Percentiles rank a stretch among this genome's conserved stretches.
These are phyloP conservation scores for Fusarium citri DNA, from an alignment of 2,329 filamentous ascomycete species.

Conservation along the genomic window DNA sequence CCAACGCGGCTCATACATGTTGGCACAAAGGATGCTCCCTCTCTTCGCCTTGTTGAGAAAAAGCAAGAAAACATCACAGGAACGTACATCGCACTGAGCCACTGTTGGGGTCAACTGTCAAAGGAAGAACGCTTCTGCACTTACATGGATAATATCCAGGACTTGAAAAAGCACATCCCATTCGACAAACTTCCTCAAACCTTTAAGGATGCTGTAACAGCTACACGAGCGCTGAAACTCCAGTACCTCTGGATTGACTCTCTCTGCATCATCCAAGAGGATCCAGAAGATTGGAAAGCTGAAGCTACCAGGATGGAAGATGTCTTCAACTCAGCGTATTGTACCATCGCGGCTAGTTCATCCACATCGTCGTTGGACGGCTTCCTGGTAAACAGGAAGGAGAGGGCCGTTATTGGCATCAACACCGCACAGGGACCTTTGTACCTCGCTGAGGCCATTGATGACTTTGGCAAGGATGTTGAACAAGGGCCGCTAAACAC, in stretches of 20 bases:
- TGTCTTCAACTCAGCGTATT: not conserved
- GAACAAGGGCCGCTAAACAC: not conserved
- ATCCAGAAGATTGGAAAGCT: not conserved
- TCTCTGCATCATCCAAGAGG: not conserved
- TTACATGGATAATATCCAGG: accelerated
- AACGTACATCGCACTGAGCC: not conserved
- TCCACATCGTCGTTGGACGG: not conserved
- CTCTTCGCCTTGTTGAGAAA: not conserved
- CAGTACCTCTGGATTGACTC: not conserved
- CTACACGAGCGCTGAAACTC: not conserved
- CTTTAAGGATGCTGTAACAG: not conserved
- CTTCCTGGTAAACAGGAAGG: accelerated
- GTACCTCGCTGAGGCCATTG: not conserved
- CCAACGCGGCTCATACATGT: not conserved
- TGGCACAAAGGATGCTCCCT: not conserved
- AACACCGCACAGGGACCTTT: accelerated
- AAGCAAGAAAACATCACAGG: not conserved
- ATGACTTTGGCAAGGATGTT: not conserved
- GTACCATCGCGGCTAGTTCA: not conserved
- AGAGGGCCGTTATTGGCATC: not conserved
- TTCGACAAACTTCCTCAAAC: not conserved
- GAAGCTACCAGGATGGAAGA: not conserved
- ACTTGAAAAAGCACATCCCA: not conserved
- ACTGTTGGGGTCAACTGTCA: not conserved
- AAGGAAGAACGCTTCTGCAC: not conserved